phyloP scores from a whole-genome alignment of 495 filamentous ascomycete species.

The Tuber indicum region DNA sequence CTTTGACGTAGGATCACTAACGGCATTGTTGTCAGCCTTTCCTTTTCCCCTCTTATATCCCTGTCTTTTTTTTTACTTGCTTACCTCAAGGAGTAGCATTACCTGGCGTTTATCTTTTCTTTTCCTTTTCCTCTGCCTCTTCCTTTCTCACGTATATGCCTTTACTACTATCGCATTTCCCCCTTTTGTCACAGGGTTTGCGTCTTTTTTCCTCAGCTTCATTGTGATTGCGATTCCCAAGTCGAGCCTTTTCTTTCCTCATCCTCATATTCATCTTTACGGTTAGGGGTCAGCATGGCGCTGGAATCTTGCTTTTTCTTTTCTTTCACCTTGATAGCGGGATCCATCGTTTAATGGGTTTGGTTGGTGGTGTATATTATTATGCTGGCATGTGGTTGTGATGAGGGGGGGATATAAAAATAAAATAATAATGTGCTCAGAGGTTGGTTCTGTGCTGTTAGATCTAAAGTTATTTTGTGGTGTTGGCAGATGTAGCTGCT shows the following conservation, averaged over 20 bases:
- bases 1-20: conserved; percentile 14
- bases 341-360: conserved; percentile 12
- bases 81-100: neutral
- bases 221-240: neutral
- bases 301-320: conserved; percentile 16
- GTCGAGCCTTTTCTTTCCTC: neutral
- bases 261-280: neutral
- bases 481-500: neutral
- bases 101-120: neutral
- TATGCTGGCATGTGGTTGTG: conserved; percentile 2
- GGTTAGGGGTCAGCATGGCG: neutral
- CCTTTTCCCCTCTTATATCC: conserved; percentile 3
- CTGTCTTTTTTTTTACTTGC: conserved; percentile 7
- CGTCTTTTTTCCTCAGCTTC: neutral
- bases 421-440: neutral
- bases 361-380: conserved; percentile 7
- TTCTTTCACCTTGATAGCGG: neutral
- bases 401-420: neutral
- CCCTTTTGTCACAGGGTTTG: neutral
- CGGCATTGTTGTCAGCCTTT: conserved; percentile 11
- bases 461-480: neutral
- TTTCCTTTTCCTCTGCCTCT: neutral
- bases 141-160: neutral
- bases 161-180: neutral
- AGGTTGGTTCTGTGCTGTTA: neutral